Evolutionary conservation across 257 asterid genomes (phyloP).

Genomic region (Penstemon davidsonii): DNA sequence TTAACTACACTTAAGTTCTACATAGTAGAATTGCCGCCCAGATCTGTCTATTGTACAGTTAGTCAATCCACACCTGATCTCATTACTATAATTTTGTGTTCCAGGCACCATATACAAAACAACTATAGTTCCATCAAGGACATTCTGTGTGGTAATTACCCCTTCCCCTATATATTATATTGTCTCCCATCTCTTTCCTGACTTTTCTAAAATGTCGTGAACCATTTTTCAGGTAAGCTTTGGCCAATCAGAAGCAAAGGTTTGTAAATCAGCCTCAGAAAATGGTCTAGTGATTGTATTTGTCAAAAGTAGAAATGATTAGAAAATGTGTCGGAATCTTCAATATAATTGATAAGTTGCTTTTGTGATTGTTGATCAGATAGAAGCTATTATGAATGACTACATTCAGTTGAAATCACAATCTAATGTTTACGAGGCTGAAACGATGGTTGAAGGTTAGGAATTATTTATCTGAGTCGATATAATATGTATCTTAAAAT

Average conservation of each 20-base stretch:
- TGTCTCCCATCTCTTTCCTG: conserved; percentile 11
- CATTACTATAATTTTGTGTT: conserved; percentile 22
- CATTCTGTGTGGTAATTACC: conserved; percentile 83
- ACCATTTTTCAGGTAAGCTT: conserved; percentile 69
- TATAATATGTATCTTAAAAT: neutral
- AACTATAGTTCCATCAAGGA: conserved; percentile 79
- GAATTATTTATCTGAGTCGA: conserved; percentile 7
- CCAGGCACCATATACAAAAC: conserved; percentile 86
- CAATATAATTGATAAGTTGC: neutral
- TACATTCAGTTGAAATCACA: conserved; percentile 78
- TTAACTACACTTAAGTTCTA: neutral
- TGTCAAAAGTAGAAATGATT: neutral
- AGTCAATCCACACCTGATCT: conserved; percentile 24
- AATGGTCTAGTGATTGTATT: conserved; percentile 1
- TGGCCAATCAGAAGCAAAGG: conserved; percentile 97
- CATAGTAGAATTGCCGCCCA: neutral
- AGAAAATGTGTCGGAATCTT: conserved; percentile 10
- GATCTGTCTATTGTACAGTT: conserved; percentile 4
- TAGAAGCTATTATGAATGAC: conserved; percentile 90
- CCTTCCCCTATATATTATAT: conserved; percentile 5
- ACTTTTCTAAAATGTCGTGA: conserved; percentile 8
- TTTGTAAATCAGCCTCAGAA: conserved; percentile 34
- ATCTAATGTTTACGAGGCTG: conserved; percentile 73
- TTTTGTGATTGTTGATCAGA: conserved; percentile 47
- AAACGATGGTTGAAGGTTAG: conserved; percentile 93